Evolutionary conservation across 2,329 filamentous ascomycete genomes (phyloP), one percentile per base, ranked within the genome.

Genomic region (Pseudocercospora vitis): DNA sequence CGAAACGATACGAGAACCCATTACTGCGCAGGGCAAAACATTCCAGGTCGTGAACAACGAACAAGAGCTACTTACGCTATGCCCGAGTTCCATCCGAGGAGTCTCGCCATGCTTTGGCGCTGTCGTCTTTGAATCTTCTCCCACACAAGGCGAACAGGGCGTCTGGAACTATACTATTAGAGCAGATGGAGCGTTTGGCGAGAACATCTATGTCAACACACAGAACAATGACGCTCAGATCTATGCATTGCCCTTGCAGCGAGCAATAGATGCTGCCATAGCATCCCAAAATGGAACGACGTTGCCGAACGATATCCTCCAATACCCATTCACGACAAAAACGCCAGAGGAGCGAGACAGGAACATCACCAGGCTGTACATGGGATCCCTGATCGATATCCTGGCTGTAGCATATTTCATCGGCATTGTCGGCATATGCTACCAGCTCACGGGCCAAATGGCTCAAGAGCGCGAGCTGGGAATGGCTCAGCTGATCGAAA

Each of bases 161-260:
- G 71, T 81, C 39, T 96, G 91, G 91, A 95, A 94, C 71, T 96
- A 96, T 67, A 91, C 89, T 0, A 77, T 96, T 21, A 79, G 88
- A 52, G 84, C 84, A 2, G 91, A 96, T 67, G 86, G 86, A 29
- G 78, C 83, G 0, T 77, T 95, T 53, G 85, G 85, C 16, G 69
- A 72, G 6, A 81, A 79, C 50, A 84, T 95, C 56, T 78, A 86
- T 59, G 81, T 87, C 24, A 76, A 84, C 28, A 75, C 76, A n/a
- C 71, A 78, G 39, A 78, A 79, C 60, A 95, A 95, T 66, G 87
- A 89, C 68, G 83, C 82, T 44, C 80, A 96, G 70, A 76, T 92
- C 16, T 95, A 91, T 64, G 72, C 88, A 32, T 74, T 95, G 14
- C 91, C 91, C 1, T 75, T 96, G 18, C 91, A 95, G 70, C 82